phyloP scores from a whole-genome alignment of 1,284 basidiomycete species.

The Tranzscheliella williamsii region DNA sequence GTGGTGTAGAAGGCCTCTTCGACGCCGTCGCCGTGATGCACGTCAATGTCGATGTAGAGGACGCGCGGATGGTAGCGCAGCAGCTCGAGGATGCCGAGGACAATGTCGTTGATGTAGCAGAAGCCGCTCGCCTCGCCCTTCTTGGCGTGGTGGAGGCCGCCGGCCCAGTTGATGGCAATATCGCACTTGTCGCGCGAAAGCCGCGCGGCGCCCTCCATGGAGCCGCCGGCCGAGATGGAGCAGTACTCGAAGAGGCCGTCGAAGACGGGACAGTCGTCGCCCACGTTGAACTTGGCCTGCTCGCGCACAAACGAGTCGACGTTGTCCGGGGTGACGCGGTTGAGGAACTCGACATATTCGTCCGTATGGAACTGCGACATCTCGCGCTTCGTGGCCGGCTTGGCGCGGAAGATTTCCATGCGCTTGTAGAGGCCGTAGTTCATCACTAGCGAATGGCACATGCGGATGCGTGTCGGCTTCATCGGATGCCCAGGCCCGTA shows the following conservation, averaged over 20 bases:
- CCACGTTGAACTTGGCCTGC: conserved; percentile 92
- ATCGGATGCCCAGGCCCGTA: conserved; percentile 86
- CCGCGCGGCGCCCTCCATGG: conserved; percentile 98
- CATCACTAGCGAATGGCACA: conserved; percentile 99
- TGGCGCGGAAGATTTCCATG: conserved; percentile 72
- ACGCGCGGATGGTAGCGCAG: conserved; percentile 91
- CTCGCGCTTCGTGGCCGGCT: conserved; percentile 97
- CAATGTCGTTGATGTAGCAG: conserved; percentile 99
- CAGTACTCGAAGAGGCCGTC: conserved; percentile 98
- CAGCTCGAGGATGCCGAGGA: conserved; percentile 92
- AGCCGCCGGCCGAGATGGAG: conserved; percentile 95
- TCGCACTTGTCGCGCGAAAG: conserved; percentile 96
- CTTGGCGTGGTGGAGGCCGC: conserved; percentile 95
- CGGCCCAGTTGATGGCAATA: conserved; percentile 98
- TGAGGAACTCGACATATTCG: conserved; percentile 88
- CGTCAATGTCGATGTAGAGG: conserved; percentile 97
- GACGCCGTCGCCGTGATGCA: conserved; percentile 98
- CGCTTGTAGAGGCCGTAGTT: conserved; percentile 78
- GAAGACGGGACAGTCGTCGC: conserved; percentile 97
- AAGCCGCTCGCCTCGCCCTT: conserved; percentile 98
- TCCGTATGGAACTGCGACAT: conserved; percentile 95
- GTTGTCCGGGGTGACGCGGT: conserved; percentile 80
- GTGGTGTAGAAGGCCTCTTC: conserved; percentile 99
- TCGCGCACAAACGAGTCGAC: conserved; percentile 87
- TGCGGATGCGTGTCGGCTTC: conserved; percentile 74